Base-by-base conservation (phyloP, 1,139 yeast species). In the Geotrichum australiense region DNA sequence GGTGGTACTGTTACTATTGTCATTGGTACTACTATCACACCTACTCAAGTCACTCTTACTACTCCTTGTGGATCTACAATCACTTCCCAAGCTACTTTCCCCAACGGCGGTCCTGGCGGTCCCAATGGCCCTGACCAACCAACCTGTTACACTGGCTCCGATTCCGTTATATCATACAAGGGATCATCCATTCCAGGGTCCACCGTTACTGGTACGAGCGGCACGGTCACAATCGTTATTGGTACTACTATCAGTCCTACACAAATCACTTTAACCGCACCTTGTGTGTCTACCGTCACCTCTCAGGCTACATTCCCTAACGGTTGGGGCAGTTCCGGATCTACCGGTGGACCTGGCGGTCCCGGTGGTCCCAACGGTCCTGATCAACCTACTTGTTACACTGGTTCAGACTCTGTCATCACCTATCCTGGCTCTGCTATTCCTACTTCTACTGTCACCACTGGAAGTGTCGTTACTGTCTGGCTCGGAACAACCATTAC, bases 11-110 rank as follows among this genome's bases (percentile, higher is more conserved):
- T 25, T n/a, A 27, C 32, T 16, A 16, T 42, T 14, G 39, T 20
- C 10, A 23, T 37, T 33, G 25, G 33, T 22, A 35, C 22, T 15
- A 33, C 38, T 3, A 22, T 30, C 26, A 27, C 26, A n/a, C 38
- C 37, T 7, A 22, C 21, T 18, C 40, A 37, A 7, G 34, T 40
- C 11, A 30, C 44, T 14, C 16, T 35, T 14, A 35, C 28, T 26
- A 16, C 39, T n/a, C 35, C 43, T 23, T 39, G 43, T 29, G 16
- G 32, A 5, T 4, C 21, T n/a, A 25, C 38, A n/a, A 23, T 25
- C 20, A 39, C 46, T 20, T 31, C 41, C 4, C 36, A 31, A 14
- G 33, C 32, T n/a, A 26, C 36, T 19, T 15, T 42, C 28, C 43
- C 40, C 5, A 33, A 36, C 20, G 20, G 30, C 5, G 30, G 30